Conservation (phyloP, 2,329 filamentous ascomycete genomes). For the Aspergillus cejpii region DNA sequence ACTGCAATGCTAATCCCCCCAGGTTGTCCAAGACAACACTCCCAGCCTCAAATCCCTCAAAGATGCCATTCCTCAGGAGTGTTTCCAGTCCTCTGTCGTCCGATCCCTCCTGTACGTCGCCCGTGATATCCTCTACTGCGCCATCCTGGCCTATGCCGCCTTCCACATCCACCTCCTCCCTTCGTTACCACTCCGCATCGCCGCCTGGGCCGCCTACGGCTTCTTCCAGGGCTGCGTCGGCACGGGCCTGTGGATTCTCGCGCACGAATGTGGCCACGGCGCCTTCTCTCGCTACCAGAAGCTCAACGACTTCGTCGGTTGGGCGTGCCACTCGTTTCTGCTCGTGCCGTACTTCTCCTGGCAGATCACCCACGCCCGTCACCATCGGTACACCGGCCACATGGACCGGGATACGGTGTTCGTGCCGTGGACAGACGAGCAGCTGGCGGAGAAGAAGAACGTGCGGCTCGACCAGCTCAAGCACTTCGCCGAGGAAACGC, state of each 20-base stretch:
- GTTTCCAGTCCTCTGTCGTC: constrained; percentile 52
- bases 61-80: constrained; percentile 54
- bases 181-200: constrained; percentile 39
- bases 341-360: constrained; percentile 66
- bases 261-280: constrained; percentile 64
- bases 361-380: constrained; percentile 63
- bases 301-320: constrained; percentile 58
- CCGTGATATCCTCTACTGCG: constrained; percentile 50
- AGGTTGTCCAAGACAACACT: neutral
- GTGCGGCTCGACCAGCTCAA: constrained; percentile 48
- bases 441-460: constrained; percentile 35
- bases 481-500: constrained; percentile 52
- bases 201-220: constrained; percentile 54
- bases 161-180: constrained; percentile 50
- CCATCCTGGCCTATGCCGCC: constrained; percentile 46
- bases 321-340: constrained; percentile 58
- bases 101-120: constrained; percentile 52
- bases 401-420: constrained; percentile 63
- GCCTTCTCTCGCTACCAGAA: constrained; percentile 54
- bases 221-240: constrained; percentile 60
- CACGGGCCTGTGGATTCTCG: constrained; percentile 64
- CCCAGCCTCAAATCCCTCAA: constrained; percentile 20
- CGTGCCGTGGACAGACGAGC: constrained; percentile 47
- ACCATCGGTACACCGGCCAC: constrained; percentile 63
- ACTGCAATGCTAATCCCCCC: too few relatives aligned